Percentiles rank a stretch among this genome's conserved stretches.
phyloP scores from a whole-genome alignment of 495 filamentous ascomycete genomes.

The Tetracladium setigerum region DNA sequence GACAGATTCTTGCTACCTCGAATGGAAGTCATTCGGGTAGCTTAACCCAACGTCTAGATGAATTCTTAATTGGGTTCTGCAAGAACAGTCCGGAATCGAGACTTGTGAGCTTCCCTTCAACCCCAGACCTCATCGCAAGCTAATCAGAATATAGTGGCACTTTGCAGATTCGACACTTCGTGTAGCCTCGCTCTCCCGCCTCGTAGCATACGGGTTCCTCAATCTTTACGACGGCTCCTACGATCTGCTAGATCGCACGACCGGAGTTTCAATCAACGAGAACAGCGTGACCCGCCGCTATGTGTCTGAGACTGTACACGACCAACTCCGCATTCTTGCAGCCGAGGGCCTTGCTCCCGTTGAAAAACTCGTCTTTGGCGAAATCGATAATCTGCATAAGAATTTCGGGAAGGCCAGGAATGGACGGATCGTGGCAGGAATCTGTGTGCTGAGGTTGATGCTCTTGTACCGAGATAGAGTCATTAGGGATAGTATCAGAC shows the following conservation, averaged over 20 bases:
- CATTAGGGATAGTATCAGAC: background rate
- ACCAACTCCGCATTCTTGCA: slow-evolving; percentile 3
- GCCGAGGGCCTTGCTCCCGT: slow-evolving; percentile 1
- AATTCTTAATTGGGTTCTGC: background rate
- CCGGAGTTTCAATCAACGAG: too few species aligned
- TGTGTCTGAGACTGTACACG: slow-evolving; percentile 5
- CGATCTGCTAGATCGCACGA: background rate
- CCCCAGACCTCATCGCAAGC: too few species aligned
- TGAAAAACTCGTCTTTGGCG: background rate
- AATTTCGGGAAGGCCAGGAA: slow-evolving; percentile 1
- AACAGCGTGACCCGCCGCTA: background rate
- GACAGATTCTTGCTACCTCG: background rate
- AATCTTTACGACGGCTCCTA: slow-evolving; percentile 2
- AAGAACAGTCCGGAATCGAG: too few species aligned
- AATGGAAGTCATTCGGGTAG: background rate
- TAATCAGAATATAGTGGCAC: background rate
- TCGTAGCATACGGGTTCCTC: slow-evolving; percentile 1
- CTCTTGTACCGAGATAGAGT: slow-evolving; percentile 1
- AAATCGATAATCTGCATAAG: slow-evolving; percentile 1
- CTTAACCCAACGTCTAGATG: background rate
- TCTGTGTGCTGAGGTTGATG: slow-evolving; percentile 1
- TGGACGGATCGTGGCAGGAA: slow-evolving; percentile 2
- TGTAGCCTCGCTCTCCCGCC: background rate
- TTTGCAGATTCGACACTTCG: background rate
- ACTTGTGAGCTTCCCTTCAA: too few species aligned